These are phyloP conservation scores for Ceratocystis ficicola DNA, from an alignment of 2,329 filamentous ascomycete species.

Conservation along the genomic window DNA sequence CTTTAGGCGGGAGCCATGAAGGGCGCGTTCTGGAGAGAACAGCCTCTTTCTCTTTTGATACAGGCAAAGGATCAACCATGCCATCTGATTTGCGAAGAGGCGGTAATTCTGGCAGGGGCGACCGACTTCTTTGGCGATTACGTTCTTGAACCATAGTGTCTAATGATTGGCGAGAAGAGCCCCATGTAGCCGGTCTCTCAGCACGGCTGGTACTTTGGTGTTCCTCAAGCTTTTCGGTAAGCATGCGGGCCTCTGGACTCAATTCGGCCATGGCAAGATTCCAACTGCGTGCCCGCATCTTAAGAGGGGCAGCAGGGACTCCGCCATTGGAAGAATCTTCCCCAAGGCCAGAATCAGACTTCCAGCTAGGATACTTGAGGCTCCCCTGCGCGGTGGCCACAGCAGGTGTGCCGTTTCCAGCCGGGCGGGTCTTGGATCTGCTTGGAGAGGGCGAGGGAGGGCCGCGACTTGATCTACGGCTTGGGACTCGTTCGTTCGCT, in stretches of 20 bases:
- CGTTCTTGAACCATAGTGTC: constrained; percentile 23
- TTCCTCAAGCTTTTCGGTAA: constrained; percentile 72
- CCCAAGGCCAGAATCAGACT: constrained; percentile 33
- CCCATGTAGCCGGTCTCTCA: constrained; percentile 24
- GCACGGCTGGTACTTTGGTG: constrained; percentile 47
- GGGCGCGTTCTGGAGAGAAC: constrained; percentile 69
- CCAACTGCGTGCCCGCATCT: constrained; percentile 60
- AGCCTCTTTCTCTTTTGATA: constrained; percentile 78
- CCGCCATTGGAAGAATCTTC: constrained; percentile 24
- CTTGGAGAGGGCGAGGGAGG: constrained; percentile 19
- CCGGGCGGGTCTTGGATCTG: constrained; percentile 37
- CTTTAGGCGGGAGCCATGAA: constrained; percentile 75
- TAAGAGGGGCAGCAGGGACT: constrained; percentile 32
- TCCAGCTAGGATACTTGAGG: constrained; percentile 45
- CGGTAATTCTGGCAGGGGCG: constrained; percentile 54
- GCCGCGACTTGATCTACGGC: constrained; percentile 18
- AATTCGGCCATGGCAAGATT: constrained; percentile 56
- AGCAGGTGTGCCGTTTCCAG: constrained; percentile 53
- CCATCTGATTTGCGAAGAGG: constrained; percentile 61
- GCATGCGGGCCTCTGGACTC: constrained; percentile 57
- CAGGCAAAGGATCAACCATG: constrained; percentile 72
- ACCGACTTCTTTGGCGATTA: constrained; percentile 28
- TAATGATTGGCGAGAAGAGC: constrained; percentile 22
- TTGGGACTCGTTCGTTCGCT: constrained; percentile 36
- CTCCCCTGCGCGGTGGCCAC: constrained; percentile 48